phyloP scores from a whole-genome alignment of 73 alveolate genomes.

The Paramecium octaurelia region DNA sequence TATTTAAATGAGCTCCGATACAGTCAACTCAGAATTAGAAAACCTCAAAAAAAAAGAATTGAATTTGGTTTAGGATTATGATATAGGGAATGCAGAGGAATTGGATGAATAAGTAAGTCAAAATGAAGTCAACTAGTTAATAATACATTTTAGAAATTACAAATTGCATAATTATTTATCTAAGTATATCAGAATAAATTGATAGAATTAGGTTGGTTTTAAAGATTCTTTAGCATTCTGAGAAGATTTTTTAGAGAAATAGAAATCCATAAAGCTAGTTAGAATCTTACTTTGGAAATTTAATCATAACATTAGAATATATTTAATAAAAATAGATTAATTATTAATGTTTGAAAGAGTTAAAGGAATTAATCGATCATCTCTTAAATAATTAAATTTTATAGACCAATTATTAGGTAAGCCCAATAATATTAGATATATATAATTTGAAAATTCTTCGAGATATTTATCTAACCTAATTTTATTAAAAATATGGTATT shows the following conservation, averaged over 20 bases:
- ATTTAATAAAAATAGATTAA: no score
- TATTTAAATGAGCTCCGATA: not conserved
- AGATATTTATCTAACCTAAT: not conserved
- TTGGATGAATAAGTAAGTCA: not conserved
- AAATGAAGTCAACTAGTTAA: no score
- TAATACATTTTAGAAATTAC: not conserved
- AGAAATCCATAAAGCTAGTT: not conserved
- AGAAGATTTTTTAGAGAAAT: not conserved
- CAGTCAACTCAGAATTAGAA: not conserved
- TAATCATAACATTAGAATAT: not conserved
- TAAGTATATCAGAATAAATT: not conserved
- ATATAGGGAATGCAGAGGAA: not conserved
- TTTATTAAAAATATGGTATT: not conserved
- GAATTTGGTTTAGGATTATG: no score
- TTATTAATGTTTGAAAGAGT: no score
- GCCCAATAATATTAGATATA: not conserved
- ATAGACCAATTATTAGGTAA: not conserved
- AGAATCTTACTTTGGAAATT: not conserved
- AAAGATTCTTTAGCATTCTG: not conserved
- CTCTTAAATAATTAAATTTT: not conserved
- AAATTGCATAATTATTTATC: not conserved
- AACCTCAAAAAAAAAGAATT: not conserved
- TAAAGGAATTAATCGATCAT: not conserved
- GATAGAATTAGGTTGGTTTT: not conserved
- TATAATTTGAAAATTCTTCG: not conserved